A percentile compares a stretch with the other conserved stretches of the same genome.
These are phyloP conservation scores for Kitagawia praeruptora DNA, from an alignment of 129 eudicot genomes.

Conservation along the genomic window DNA sequence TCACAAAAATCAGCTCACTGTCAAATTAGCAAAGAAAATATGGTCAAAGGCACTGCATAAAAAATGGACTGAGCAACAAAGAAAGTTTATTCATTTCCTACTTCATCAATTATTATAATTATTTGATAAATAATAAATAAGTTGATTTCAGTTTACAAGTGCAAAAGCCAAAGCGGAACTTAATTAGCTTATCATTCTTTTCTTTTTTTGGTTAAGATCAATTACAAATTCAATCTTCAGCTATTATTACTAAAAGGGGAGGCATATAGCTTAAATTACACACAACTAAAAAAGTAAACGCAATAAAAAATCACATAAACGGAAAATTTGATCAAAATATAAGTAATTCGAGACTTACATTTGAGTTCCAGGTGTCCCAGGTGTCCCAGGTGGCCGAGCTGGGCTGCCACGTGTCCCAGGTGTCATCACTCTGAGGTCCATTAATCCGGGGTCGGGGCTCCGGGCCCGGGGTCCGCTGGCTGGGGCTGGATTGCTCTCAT, in stretches of 20 bases:
- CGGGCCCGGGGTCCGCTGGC: no score
- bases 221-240: background rate
- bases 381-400: no score
- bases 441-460: no score
- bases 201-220: background rate
- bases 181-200: background rate
- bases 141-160: background rate
- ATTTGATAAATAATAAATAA: background rate
- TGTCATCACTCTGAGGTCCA: no score
- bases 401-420: no score
- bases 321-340: background rate
- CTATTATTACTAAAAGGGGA: background rate
- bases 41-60: background rate
- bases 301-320: background rate
- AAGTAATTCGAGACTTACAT: constrained; percentile 20
- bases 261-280: background rate
- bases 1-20: no score
- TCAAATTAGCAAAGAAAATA: background rate
- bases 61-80: background rate
- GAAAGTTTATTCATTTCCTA: no score
- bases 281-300: background rate
- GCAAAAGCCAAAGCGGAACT: background rate
- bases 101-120: no score
- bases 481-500: no score
- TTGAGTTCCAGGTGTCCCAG: no score